These are phyloP conservation scores for Euphrasia confusa DNA, from an alignment of 257 asterid genomes.

Conservation along the genomic window DNA sequence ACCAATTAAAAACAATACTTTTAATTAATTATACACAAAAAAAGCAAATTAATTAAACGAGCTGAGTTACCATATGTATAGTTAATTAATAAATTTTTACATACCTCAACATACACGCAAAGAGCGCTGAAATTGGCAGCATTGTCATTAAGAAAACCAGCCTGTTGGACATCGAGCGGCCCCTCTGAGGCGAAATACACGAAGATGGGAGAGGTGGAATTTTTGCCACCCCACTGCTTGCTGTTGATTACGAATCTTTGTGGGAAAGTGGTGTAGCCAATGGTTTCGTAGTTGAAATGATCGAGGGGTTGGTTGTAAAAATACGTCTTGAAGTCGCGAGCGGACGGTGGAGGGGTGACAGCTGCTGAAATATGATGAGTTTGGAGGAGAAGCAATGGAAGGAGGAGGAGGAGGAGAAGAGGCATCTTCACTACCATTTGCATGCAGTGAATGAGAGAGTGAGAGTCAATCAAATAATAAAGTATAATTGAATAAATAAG, in stretches of 20 bases:
- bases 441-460: neutral
- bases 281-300: constrained; percentile 65
- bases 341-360: constrained; percentile 3
- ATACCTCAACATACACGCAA: constrained; percentile 30
- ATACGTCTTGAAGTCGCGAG: constrained; percentile 31
- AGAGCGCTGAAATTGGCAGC: constrained; percentile 70
- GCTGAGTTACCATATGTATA: too few species aligned
- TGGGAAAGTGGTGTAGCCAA: constrained; percentile 49
- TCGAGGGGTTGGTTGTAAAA: constrained; percentile 68
- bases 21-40: too few species aligned
- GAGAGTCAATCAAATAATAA: neutral
- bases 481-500: too few species aligned
- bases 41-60: too few species aligned
- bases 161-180: constrained; percentile 30
- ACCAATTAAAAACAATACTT: too few species aligned
- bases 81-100: neutral
- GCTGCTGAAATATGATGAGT: constrained; percentile 3
- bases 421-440: neutral
- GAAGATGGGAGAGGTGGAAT: constrained; percentile 40
- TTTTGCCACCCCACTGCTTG: constrained; percentile 53
- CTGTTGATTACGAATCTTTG: constrained; percentile 48
- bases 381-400: constrained; percentile 13
- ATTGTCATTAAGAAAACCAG: constrained; percentile 49
- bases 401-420: constrained; percentile 16
- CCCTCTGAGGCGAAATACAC: constrained; percentile 67